Evolutionary conservation across 2,329 filamentous ascomycete genomes (phyloP).

Genomic region (Fusarium marasasianum): DNA sequence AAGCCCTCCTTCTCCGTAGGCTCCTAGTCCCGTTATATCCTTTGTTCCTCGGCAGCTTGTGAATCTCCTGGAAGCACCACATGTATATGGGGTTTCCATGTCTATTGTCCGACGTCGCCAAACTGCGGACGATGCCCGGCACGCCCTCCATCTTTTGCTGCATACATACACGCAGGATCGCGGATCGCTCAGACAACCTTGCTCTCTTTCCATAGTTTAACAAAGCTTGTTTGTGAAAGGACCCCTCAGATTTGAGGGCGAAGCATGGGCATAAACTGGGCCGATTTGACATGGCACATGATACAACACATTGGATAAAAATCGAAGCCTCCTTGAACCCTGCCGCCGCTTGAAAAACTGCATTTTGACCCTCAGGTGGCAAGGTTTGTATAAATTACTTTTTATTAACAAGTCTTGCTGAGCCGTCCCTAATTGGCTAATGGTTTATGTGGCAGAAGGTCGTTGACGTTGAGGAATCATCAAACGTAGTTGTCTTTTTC

Average conservation of each 20-base stretch:
- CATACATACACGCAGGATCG: slow-evolving; percentile 18
- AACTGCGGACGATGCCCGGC: slow-evolving; percentile 32
- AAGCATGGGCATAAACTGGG: background rate
- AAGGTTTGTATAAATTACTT: background rate
- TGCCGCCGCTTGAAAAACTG: slow-evolving; percentile 14
- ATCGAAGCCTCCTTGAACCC: slow-evolving; percentile 1
- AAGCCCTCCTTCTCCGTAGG: background rate
- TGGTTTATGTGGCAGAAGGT: background rate
- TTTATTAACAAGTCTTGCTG: background rate
- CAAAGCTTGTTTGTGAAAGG: slow-evolving; percentile 23
- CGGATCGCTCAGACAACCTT: slow-evolving; percentile 4
- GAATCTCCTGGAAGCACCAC: slow-evolving; percentile 28
- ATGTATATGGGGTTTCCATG: slow-evolving; percentile 15
- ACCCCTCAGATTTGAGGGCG: slow-evolving; percentile 2
- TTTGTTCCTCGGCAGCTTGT: slow-evolving; percentile 43
- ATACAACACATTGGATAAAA: slow-evolving; percentile 10
- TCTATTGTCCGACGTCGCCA: slow-evolving; percentile 24
- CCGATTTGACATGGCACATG: slow-evolving; percentile 22
- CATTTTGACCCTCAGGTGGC: background rate
- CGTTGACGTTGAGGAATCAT: background rate
- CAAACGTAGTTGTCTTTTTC: background rate
- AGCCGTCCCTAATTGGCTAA: background rate
- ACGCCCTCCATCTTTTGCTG: slow-evolving; percentile 17
- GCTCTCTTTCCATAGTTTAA: background rate
- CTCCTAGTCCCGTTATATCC: slow-evolving; percentile 15